Base-by-base conservation (phyloP, 768 basidiomycete genomes). In the Kwoniella bestiolae region DNA sequence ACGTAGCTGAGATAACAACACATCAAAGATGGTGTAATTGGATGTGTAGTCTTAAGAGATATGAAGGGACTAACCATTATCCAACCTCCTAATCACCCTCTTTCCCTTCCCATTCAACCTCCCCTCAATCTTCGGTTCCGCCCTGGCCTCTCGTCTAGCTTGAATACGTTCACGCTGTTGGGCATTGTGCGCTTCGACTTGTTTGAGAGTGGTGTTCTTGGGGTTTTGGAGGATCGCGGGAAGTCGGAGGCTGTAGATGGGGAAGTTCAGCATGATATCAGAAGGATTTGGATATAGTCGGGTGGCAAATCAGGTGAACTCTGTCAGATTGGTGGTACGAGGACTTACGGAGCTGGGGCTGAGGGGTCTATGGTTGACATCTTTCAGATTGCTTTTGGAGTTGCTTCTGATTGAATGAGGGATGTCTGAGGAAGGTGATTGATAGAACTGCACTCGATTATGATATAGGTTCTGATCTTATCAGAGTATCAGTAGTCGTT, bases 51-150 rank as follows among this genome's bases (percentile, higher is more conserved):
- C n/a, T n/a, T n/a, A n/a, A n/a, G n/a, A n/a, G n/a, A n/a, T n/a
- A n/a, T n/a, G n/a, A n/a, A n/a, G n/a, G n/a, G 1, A 68, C 79
- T 53, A 12, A 80, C 79, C 79, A 74, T 81, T 81, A 58, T 81
- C 80, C 32, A 62, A 59, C 41, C 80, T 31, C 41, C 80, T 63
- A 25, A 76, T 52, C 9, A 77, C 67, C 26, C 78, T 55, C 62
- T 79, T 79, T 1, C 80, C 79, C 16, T 63, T 70, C 41, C 71
- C 69, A 58, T 46, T 64, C 29, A 74, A 59, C 23, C 44, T 53
- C 2, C 49, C 65, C 3, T 49, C 47, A 7, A 25, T n/a, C 28
- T 57, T 70, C 7, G 62, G 31, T 25, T 41, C 46, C n/a, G 65
- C 32, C 28, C 46, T 69, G 7, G 44, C 56, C 29, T 72, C 74